Base-by-base conservation (phyloP, 805 yeast genomes). In the Ogataea chonburiensis region DNA sequence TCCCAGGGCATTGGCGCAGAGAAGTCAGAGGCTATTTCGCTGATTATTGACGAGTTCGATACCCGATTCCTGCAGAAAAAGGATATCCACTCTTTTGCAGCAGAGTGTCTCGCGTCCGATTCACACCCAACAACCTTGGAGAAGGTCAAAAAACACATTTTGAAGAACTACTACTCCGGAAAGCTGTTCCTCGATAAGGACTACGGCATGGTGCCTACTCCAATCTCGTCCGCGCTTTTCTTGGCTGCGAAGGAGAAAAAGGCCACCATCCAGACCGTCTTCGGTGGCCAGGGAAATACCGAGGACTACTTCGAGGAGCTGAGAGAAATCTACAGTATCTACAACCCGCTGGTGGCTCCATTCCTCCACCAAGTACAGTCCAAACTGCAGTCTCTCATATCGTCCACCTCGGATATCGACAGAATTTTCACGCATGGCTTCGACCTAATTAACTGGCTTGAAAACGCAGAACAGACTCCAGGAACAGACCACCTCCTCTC, bases 271-370 rank as follows among this genome's bases (percentile, higher is more conserved):
- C 78, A 75, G 42, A 95, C 97, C 46, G 79, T 93, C 50, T 93
- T 91, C 55, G 98, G 99, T 61, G 99, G 99, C 56, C 99, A 93
- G 71, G 99, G 99, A 66, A 91, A 87, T 70, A 81, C 95, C 35
- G 98, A 93, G 60, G 97, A 93, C 61, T 93, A 87, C 70, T 93
- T 93, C 53, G 96, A 89, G 61, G 99, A 93, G 70, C 76, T 93
- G 60, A 80, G 95, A 61, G 94, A 87, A 48, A 62, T 89, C 42
- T 82, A 85, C 70, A 68, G 76, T 47, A 73, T 80, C 41, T 93
- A 93, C 71, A 73, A 80, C 48, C 85, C 86, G 17, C 70, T 91
- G 45, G 68, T 88, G 38, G 63, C 73, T 16, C 91, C 83, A 52
- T 77, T 91, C 51, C 73, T 93, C 51, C 64, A 69, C 45, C 72